These are phyloP conservation scores for Zasmidium angulare DNA, from an alignment of 2,329 filamentous ascomycete species.

Conservation along the genomic window DNA sequence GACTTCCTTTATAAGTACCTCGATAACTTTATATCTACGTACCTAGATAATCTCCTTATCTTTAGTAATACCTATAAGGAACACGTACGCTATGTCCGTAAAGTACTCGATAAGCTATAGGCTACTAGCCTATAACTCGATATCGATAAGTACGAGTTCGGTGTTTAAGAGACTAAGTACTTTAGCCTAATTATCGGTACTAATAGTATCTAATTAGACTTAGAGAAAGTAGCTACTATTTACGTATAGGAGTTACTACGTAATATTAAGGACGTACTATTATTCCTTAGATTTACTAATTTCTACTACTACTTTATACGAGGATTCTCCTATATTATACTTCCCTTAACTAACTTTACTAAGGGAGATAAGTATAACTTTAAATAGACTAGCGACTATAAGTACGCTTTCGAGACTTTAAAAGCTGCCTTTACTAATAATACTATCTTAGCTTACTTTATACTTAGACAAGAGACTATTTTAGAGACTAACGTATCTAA, in stretches of 20 bases:
- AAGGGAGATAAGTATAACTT: neutral
- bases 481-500: neutral
- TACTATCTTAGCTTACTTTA: neutral
- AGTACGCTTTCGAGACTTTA: neutral
- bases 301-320: too few relatives aligned
- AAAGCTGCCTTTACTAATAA: neutral
- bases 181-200: too few relatives aligned
- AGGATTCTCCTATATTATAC: constrained; percentile 12
- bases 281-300: too few relatives aligned
- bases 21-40: constrained; percentile 2
- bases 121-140: constrained; percentile 11
- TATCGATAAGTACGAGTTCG: too few relatives aligned
- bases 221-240: too few relatives aligned
- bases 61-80: constrained; percentile 1
- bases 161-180: too few relatives aligned
- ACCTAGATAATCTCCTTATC: constrained; percentile 3
- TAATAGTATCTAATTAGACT: too few relatives aligned
- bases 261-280: too few relatives aligned
- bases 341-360: neutral
- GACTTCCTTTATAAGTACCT: too few relatives aligned
- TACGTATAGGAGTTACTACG: too few relatives aligned
- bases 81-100: constrained; percentile 17
- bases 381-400: neutral
- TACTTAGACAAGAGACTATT: neutral
- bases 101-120: constrained; percentile 17